Conservation (phyloP, 805 yeast genomes). For the Torulaspora franciscae region DNA sequence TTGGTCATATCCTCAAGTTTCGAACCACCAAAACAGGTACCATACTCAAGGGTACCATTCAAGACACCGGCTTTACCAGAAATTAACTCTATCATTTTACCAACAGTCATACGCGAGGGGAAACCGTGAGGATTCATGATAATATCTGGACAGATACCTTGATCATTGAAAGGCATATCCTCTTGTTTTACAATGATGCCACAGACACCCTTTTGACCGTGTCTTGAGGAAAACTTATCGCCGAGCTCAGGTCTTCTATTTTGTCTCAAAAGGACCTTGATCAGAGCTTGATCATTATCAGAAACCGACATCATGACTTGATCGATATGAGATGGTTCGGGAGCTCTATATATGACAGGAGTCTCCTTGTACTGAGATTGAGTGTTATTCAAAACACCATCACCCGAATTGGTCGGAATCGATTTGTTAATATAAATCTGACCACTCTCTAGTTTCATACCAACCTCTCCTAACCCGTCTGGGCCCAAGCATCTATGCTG, state of each 20-base stretch:
- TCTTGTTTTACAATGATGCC: slow-evolving; percentile 97
- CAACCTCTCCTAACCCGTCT: slow-evolving; percentile 96
- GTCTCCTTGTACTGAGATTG: slow-evolving; percentile 73
- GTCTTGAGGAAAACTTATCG: slow-evolving; percentile 94
- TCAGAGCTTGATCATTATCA: slow-evolving; percentile 89
- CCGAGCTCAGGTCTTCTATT: slow-evolving; percentile 97
- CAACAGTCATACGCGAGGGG: slow-evolving; percentile 99
- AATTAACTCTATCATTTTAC: slow-evolving; percentile 93
- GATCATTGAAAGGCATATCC: slow-evolving; percentile 91
- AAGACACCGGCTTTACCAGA: slow-evolving; percentile 98
- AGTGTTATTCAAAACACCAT: slow-evolving; percentile 37
- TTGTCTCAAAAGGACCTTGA: slow-evolving; percentile 88
- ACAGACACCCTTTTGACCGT: slow-evolving; percentile 99
- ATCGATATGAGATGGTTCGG: slow-evolving; percentile 92
- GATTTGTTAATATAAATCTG: slow-evolving; percentile 91
- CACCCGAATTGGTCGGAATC: slow-evolving; percentile 82
- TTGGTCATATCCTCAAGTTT: slow-evolving; percentile 91
- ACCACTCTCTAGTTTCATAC: slow-evolving; percentile 83
- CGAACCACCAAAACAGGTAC: slow-evolving; percentile 99
- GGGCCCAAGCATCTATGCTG: slow-evolving; percentile 85
- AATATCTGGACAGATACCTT: slow-evolving; percentile 89
- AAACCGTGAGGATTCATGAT: slow-evolving; percentile 99
- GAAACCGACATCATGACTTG: slow-evolving; percentile 97
- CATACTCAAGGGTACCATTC: slow-evolving; percentile 86
- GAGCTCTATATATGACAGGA: slow-evolving; percentile 87